A percentile compares a stretch with the other conserved stretches of the same genome.
These are phyloP conservation scores for Orbilia oligospora DNA, from an alignment of 2,329 filamentous ascomycete species.

Conservation along the genomic window DNA sequence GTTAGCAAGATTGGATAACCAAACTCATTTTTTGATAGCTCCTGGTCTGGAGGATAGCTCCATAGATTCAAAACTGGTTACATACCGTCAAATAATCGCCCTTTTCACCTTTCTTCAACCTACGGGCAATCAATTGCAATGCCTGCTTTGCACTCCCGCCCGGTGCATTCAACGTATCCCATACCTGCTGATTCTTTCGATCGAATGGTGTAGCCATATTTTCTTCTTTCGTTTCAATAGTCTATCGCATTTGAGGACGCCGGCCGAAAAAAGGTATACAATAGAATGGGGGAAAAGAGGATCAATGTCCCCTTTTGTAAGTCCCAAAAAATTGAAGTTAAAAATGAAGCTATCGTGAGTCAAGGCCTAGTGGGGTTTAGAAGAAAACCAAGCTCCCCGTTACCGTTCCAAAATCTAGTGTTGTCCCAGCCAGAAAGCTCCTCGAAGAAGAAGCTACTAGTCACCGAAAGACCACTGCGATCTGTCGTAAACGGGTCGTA, in stretches of 20 bases:
- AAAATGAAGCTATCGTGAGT: not conserved
- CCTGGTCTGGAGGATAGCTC: too few relatives aligned
- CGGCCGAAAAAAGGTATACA: not conserved
- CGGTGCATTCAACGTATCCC: constrained; percentile 63
- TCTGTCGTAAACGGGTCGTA: not conserved
- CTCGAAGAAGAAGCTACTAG: not conserved
- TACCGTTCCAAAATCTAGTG: too few relatives aligned
- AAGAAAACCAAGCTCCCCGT: too few relatives aligned
- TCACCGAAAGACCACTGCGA: not conserved
- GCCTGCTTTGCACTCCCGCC: constrained; percentile 64
- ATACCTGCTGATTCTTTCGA: constrained; percentile 64
- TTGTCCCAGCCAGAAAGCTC: not conserved
- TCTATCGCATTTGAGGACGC: constrained; percentile 18
- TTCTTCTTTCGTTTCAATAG: not conserved
- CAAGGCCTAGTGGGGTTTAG: not conserved
- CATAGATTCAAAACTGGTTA: not conserved
- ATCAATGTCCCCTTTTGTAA: not conserved
- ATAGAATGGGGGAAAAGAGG: not conserved
- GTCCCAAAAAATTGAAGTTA: not conserved
- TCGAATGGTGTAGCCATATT: constrained; percentile 63
- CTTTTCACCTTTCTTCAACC: constrained; percentile 65
- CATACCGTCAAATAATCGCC: constrained; percentile 64
- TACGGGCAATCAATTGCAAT: constrained; percentile 64
- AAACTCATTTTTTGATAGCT: too few relatives aligned
- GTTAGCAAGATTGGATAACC: not conserved